Base-by-base conservation (phyloP, 2,329 filamentous ascomycete genomes). In the Juglanconis sp. region DNA sequence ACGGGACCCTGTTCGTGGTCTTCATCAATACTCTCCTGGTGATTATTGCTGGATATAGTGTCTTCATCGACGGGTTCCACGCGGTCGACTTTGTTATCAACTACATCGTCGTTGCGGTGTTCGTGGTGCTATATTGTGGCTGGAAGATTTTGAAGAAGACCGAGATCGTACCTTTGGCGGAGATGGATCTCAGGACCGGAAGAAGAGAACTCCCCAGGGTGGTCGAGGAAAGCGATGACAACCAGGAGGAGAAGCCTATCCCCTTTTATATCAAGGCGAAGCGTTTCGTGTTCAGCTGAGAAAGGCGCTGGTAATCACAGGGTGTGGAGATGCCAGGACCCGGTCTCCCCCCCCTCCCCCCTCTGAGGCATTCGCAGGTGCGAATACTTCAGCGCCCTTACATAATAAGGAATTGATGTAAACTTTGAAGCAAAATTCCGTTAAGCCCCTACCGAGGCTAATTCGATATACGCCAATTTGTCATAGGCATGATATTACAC, bases 81-180 rank as follows among this genome's bases (percentile, higher is more conserved):
- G 73, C 76, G 0, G 77, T 77, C 1, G 74, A 73, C 8, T 84
- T 85, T 65, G 79, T 85, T 35, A 76, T 82, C 54, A 81, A 80
- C 62, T 85, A 85, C 65, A 80, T 83, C 56, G 73, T 85, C 65
- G 63, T 84, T 1, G 79, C 79, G 1, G 68, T 83, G 2, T 84
- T 83, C 60, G 71, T 72, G 1, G 58, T 79, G 2, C 75, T 81
- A 31, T 78, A 75, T 40, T 61, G 78, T 17, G 72, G 70, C 0
- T 83, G 79, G 67, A 84, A 83, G 63, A 61, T 80, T 9, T 71
- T 68, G 59, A 70, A 73, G 58, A 38, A 42, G 32, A 60, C 58
- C 15, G 57, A 53, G 15, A 9, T 60, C 5, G 58, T 60, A 7
- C 17, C 53, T 6, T 42, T 60, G 15, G 15, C 35, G n/a, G 48